These are phyloP conservation scores for Kuraishia cidri DNA, from an alignment of 805 yeast genomes.

Conservation along the genomic window DNA sequence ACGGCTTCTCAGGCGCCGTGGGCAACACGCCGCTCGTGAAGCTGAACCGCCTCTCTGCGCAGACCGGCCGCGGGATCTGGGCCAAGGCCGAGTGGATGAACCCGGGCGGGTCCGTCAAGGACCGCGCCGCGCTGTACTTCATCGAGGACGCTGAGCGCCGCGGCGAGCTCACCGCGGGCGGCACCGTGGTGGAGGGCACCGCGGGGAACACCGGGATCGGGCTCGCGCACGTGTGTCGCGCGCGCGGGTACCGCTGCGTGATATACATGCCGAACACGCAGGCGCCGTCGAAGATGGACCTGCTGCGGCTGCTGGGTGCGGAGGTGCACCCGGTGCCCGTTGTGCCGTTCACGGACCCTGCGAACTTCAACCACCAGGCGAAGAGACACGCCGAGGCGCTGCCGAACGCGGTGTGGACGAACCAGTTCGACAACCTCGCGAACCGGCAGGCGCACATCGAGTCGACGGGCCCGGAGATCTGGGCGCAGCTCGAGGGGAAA, in stretches of 20 bases:
- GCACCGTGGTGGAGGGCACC: constrained; percentile 87
- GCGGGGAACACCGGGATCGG: constrained; percentile 98
- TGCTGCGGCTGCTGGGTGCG: constrained; percentile 70
- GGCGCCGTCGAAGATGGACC: constrained; percentile 70
- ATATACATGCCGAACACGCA: constrained; percentile 92
- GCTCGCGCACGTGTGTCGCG: constrained; percentile 69
- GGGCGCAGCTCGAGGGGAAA: constrained; percentile 73
- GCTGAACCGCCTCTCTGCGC: constrained; percentile 44
- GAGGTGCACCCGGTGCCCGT: constrained; percentile 88
- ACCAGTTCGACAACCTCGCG: constrained; percentile 84
- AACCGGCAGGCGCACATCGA: constrained; percentile 84
- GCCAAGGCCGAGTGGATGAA: constrained; percentile 91
- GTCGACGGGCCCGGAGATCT: constrained; percentile 89
- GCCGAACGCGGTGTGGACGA: constrained; percentile 85
- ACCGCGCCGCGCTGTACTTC: constrained; percentile 77
- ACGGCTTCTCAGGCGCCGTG: constrained; percentile 74
- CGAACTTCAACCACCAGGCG: constrained; percentile 84
- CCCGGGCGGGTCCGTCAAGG: constrained; percentile 92
- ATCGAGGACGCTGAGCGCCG: constrained; percentile 69
- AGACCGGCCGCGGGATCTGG: constrained; percentile 64
- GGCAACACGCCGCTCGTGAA: constrained; percentile 88
- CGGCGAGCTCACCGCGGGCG: constrained; percentile 63
- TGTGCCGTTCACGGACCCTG: constrained; percentile 72
- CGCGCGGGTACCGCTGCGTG: constrained; percentile 77
- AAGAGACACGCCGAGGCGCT: constrained; percentile 70